Conservation (phyloP, 78 protist genomes). For the Dictyostelium capitatum region DNA sequence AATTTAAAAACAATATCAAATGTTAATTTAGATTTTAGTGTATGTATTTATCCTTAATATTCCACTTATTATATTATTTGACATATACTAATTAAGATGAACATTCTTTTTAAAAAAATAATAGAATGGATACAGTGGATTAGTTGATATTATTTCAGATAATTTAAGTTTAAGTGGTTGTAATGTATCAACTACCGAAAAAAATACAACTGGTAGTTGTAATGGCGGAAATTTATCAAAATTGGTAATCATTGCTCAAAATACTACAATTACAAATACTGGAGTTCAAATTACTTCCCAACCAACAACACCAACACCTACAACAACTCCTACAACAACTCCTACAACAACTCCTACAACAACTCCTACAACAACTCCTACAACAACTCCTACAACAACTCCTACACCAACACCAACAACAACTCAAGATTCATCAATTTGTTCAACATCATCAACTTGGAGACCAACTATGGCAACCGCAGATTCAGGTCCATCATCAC, state of each 20-base stretch:
- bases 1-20: background rate
- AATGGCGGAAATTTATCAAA: background rate
- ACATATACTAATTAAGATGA: background rate
- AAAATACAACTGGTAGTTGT: constrained; percentile 11
- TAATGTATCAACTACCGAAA: background rate
- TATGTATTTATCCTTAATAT: background rate
- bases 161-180: background rate
- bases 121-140: constrained; percentile 2
- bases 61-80: background rate
- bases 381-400: background rate
- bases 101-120: too few relatives aligned
- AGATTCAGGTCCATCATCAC: constrained; percentile 12
- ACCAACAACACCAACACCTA: background rate
- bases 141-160: background rate
- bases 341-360: background rate
- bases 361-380: background rate
- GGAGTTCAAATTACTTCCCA: background rate
- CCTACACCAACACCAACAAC: background rate
- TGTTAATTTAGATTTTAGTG: background rate
- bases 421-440: background rate
- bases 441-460: constrained; percentile 44
- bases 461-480: constrained; percentile 36
- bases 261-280: background rate
- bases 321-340: constrained; percentile 9
- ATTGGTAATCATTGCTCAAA: background rate